A percentile compares a stretch with the other conserved stretches of the same genome.
Conservation (phyloP, 1,284 basidiomycete genomes). For the Tremellales sp. region DNA sequence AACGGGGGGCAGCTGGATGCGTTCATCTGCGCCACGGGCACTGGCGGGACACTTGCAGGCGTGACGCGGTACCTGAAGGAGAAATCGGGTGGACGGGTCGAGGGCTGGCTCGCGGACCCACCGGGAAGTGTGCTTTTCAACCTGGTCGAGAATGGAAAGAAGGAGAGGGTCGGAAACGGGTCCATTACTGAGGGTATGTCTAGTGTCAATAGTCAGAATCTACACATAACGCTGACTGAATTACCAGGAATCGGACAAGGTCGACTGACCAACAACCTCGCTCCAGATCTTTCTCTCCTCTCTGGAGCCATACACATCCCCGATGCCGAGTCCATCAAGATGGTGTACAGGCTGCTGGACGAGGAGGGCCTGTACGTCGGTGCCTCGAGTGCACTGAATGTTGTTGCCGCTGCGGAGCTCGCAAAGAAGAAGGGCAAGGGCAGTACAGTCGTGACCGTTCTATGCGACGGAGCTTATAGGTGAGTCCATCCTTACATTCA, state of each 20-base stretch:
- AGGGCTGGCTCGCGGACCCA: constrained; percentile 93
- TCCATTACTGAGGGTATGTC: constrained; percentile 89
- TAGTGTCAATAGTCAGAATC: no score
- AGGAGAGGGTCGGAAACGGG: constrained; percentile 71
- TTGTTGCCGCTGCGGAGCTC: constrained; percentile 86
- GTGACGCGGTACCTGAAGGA: constrained; percentile 81
- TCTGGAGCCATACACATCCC: constrained; percentile 80
- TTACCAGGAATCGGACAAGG: constrained; percentile 88
- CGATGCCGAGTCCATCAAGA: constrained; percentile 84
- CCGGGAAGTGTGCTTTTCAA: constrained; percentile 90
- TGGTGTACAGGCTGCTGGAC: constrained; percentile 91
- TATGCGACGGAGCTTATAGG: constrained; percentile 93
- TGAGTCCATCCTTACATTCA: constrained; percentile 18
- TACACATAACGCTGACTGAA: constrained; percentile 3
- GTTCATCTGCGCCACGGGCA: constrained; percentile 91
- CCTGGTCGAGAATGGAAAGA: constrained; percentile 75
- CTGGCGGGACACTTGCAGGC: constrained; percentile 92
- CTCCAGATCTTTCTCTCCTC: constrained; percentile 73
- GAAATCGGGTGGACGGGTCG: constrained; percentile 71
- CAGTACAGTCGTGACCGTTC: constrained; percentile 79
- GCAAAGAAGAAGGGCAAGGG: constrained; percentile 75
- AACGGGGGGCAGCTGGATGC: constrained; percentile 69
- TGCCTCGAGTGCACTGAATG: constrained; percentile 93
- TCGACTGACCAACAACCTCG: constrained; percentile 90
- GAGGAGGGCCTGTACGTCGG: constrained; percentile 93